Percentiles rank a stretch among this genome's conserved stretches.
These are phyloP conservation scores for Spathaspora sp. DNA, from an alignment of 805 yeast species.

Conservation along the genomic window DNA sequence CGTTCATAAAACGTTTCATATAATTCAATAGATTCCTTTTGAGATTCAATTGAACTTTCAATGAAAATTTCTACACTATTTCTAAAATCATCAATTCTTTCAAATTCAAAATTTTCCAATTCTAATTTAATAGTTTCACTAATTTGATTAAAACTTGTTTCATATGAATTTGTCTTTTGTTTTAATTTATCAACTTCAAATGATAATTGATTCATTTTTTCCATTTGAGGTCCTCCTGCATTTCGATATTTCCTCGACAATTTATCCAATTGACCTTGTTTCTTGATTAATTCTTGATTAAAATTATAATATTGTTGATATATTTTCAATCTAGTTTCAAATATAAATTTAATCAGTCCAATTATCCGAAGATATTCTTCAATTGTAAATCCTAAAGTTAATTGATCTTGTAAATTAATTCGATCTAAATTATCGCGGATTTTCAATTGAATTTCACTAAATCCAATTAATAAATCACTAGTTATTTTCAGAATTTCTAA, in stretches of 20 bases:
- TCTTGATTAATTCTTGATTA: slow-evolving; percentile 44
- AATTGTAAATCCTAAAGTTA: slow-evolving; percentile 80
- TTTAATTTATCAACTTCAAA: slow-evolving; percentile 58
- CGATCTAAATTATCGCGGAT: slow-evolving; percentile 74
- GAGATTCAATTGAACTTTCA: slow-evolving; percentile 88
- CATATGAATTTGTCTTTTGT: slow-evolving; percentile 49
- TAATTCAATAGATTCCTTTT: slow-evolving; percentile 84
- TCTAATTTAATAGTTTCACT: slow-evolving; percentile 67
- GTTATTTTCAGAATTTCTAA: slow-evolving; percentile 71
- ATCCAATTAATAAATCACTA: slow-evolving; percentile 60
- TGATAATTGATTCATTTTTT: slow-evolving; percentile 54
- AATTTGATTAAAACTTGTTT: slow-evolving; percentile 58
- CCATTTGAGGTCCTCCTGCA: slow-evolving; percentile 49
- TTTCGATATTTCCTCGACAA: slow-evolving; percentile 37
- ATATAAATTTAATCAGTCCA: slow-evolving; percentile 68
- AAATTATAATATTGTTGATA: slow-evolving; percentile 38
- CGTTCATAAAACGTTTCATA: slow-evolving; percentile 84
- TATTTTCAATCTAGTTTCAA: slow-evolving; percentile 68
- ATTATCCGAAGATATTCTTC: slow-evolving; percentile 83
- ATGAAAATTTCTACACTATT: slow-evolving; percentile 85
- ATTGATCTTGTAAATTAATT: slow-evolving; percentile 76
- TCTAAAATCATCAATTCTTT: slow-evolving; percentile 78
- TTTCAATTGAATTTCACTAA: slow-evolving; percentile 67
- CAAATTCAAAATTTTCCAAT: slow-evolving; percentile 64
- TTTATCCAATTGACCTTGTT: slow-evolving; percentile 43